phyloP scores from a whole-genome alignment of 192 early-diverging fungal genomes.

The Kappamyces sp. region DNA sequence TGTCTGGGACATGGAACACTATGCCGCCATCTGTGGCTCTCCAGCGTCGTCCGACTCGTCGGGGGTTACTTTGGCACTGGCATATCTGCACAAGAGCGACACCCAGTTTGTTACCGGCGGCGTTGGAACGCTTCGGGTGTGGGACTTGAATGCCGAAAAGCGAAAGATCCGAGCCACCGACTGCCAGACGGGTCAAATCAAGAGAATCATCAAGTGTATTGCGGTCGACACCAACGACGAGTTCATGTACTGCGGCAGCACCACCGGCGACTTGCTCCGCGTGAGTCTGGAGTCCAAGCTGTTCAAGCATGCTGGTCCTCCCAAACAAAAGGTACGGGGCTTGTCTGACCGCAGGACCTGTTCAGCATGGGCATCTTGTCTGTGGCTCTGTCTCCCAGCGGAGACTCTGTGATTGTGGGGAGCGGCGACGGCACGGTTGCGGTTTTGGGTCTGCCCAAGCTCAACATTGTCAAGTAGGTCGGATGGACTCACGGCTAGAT shows the following conservation, averaged over 20 bases:
- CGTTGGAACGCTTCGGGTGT: constrained; percentile 44
- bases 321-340: constrained; percentile 45
- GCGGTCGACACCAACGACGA: constrained; percentile 45
- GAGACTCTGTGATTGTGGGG: constrained; percentile 41
- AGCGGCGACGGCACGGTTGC: constrained; percentile 54
- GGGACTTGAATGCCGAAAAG: constrained; percentile 46
- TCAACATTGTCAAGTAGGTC: constrained; percentile 49
- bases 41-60: constrained; percentile 47
- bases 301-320: constrained; percentile 52
- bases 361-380: constrained; percentile 52
- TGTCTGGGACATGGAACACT: constrained; percentile 47
- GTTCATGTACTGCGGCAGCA: constrained; percentile 58
- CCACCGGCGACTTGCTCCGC: constrained; percentile 52
- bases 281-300: constrained; percentile 41
- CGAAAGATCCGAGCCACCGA: constrained; percentile 47
- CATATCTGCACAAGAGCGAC: constrained; percentile 47
- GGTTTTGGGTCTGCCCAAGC: constrained; percentile 38
- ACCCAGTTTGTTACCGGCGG: constrained; percentile 50
- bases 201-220: constrained; percentile 53
- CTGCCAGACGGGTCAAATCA: constrained; percentile 52
- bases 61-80: constrained; percentile 41
- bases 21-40: constrained; percentile 48
- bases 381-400: constrained; percentile 30
- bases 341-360: constrained; percentile 30
- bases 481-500: constrained; percentile 17